These are phyloP conservation scores for Clarireedia paspali DNA, from an alignment of 2,329 filamentous ascomycete species.

Conservation along the genomic window DNA sequence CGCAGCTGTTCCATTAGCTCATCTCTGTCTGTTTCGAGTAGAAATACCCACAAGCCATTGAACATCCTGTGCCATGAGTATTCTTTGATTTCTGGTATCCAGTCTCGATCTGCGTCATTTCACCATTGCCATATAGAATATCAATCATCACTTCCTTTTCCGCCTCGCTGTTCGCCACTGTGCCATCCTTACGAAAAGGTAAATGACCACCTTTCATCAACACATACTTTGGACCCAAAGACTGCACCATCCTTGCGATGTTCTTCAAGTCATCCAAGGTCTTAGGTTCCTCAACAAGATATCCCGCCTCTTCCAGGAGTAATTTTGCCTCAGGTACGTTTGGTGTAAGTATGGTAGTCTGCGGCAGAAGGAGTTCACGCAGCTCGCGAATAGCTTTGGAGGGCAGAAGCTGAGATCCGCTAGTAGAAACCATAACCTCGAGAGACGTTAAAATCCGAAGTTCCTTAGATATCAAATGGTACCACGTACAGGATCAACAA, in stretches of 20 bases:
- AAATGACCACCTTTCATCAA: constrained; percentile 86
- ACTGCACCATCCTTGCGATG: constrained; percentile 58
- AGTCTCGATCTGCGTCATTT: constrained; percentile 58
- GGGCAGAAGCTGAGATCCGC: constrained; percentile 63
- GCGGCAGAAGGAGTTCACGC: constrained; percentile 51
- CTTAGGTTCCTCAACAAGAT: constrained; percentile 37
- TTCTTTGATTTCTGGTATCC: constrained; percentile 66
- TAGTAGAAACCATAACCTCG: constrained; percentile 87
- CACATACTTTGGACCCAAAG: constrained; percentile 69
- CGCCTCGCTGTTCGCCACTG: constrained; percentile 47
- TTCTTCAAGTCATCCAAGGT: constrained; percentile 58
- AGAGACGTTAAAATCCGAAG: constrained; percentile 8
- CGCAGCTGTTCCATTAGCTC: constrained; percentile 41
- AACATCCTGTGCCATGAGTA: constrained; percentile 93
- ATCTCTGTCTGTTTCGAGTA: not conserved
- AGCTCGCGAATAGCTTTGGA: constrained; percentile 55
- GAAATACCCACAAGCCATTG: constrained; percentile 69
- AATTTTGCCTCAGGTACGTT: constrained; percentile 69
- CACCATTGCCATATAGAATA: constrained; percentile 58
- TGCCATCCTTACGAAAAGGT: constrained; percentile 61
- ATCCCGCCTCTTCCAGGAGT: constrained; percentile 48
- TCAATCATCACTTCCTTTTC: constrained; percentile 67
- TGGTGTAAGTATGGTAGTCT: constrained; percentile 64
- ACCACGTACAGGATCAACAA: constrained; percentile 64
- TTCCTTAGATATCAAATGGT: not conserved